phyloP scores from a whole-genome alignment of 495 filamentous ascomycete genomes.

The Letharia lupina region DNA sequence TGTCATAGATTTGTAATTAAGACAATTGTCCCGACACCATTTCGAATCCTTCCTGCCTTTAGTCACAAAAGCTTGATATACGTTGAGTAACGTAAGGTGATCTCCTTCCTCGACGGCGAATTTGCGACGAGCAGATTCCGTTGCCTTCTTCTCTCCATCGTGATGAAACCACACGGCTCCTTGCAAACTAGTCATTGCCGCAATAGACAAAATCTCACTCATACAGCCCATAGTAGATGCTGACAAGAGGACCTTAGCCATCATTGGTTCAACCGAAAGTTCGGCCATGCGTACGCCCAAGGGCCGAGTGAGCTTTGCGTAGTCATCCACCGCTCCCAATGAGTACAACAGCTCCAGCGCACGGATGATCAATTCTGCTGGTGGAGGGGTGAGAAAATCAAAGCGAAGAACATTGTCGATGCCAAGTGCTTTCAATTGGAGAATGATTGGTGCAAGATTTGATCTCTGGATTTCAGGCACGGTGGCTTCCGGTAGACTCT shows the following conservation, averaged over 20 bases:
- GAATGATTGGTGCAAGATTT: slow-evolving; percentile 80
- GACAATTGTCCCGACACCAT: slow-evolving; percentile 78
- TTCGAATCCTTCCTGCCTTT: slow-evolving; percentile 74
- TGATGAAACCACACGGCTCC: slow-evolving; percentile 75
- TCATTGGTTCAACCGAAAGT: slow-evolving; percentile 91
- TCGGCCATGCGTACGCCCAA: slow-evolving; percentile 89
- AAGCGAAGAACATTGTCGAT: slow-evolving; percentile 94
- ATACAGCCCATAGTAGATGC: slow-evolving; percentile 68
- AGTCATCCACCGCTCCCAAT: slow-evolving; percentile 79
- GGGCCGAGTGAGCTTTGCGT: slow-evolving; percentile 85
- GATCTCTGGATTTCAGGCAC: slow-evolving; percentile 89
- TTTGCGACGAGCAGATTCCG: slow-evolving; percentile 64
- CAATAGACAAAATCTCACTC: slow-evolving; percentile 81
- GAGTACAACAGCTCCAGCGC: slow-evolving; percentile 85
- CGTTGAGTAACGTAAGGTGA: slow-evolving; percentile 88
- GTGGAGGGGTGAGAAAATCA: slow-evolving; percentile 80
- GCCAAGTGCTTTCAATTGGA: slow-evolving; percentile 91
- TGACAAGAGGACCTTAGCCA: slow-evolving; percentile 82
- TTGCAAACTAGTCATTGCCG: slow-evolving; percentile 86
- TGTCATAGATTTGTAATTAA: slow-evolving; percentile 77
- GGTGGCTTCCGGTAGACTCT: slow-evolving; percentile 61
- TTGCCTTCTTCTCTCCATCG: slow-evolving; percentile 61
- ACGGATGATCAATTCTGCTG: slow-evolving; percentile 77
- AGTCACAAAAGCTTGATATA: slow-evolving; percentile 83
- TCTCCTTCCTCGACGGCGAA: slow-evolving; percentile 94